A percentile compares a stretch with the other conserved stretches of the same genome.
Conservation (phyloP, 768 basidiomycete species). For the Mycena alexandri region DNA sequence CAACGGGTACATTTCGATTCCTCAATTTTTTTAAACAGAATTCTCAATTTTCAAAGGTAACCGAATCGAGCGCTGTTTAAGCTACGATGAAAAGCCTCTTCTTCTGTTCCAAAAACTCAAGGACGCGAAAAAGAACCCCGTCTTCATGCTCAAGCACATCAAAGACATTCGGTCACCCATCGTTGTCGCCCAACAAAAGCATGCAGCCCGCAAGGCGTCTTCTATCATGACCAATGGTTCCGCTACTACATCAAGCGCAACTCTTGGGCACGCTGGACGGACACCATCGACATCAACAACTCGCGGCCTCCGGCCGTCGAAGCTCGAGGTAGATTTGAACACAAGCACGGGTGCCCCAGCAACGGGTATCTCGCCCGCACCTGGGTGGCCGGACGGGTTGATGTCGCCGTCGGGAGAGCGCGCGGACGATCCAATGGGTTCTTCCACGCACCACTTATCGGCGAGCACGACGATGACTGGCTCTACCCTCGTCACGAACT, state of each 20-base stretch:
- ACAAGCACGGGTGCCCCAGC: constrained; percentile 57
- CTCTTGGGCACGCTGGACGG: constrained; percentile 57
- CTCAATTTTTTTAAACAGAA: background rate
- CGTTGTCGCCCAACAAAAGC: constrained; percentile 96
- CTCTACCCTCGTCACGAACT: constrained; percentile 45
- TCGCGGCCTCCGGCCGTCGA: constrained; percentile 69
- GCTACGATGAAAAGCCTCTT: constrained; percentile 97
- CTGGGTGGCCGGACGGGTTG: constrained; percentile 81
- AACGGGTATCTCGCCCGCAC: constrained; percentile 63
- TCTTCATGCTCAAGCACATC: constrained; percentile 98
- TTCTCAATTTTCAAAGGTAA: constrained; percentile 58
- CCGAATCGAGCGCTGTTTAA: constrained; percentile 92
- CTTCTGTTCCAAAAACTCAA: constrained; percentile 98
- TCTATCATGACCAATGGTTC: constrained; percentile 62
- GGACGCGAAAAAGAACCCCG: constrained; percentile 96
- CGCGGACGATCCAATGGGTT: constrained; percentile 55
- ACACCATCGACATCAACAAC: constrained; percentile 49
- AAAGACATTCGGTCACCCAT: constrained; percentile 98
- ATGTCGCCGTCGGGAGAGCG: constrained; percentile 68
- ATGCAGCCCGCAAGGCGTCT: constrained; percentile 87
- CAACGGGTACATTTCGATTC: constrained; percentile 72
- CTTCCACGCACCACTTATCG: constrained; percentile 52
- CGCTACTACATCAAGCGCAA: constrained; percentile 52
- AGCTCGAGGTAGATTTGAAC: constrained; percentile 76
- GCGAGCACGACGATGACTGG: constrained; percentile 50